phyloP scores from a whole-genome alignment of 192 early-diverging fungal species.

The Backusella macrospora region DNA sequence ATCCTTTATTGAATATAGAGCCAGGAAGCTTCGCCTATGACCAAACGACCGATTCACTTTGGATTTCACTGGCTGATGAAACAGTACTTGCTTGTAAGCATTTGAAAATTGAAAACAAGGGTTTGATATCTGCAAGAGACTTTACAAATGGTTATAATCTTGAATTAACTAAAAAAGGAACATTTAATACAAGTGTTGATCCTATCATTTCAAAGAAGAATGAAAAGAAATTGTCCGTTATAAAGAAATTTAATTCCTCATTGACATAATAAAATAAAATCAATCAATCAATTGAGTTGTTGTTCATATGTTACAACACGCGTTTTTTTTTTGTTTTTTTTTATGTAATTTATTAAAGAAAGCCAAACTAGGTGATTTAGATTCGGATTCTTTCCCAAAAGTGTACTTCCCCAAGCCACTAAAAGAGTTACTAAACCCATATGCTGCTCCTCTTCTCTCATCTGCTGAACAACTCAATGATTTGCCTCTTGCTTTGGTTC shows the following conservation, averaged over 20 bases:
- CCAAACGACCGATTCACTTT: constrained; percentile 36
- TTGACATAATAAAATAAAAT: background rate
- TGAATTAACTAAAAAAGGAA: background rate
- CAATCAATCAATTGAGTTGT: too few relatives aligned
- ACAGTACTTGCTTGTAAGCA: constrained; percentile 47
- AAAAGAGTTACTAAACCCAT: background rate
- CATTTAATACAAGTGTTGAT: background rate
- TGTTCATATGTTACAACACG: too few relatives aligned
- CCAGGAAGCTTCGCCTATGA: constrained; percentile 50
- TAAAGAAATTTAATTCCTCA: background rate
- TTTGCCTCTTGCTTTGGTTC: constrained; percentile 19
- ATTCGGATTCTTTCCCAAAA: background rate
- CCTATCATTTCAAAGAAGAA: background rate
- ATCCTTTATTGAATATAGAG: background rate
- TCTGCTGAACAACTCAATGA: constrained; percentile 21
- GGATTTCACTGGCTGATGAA: constrained; percentile 56
- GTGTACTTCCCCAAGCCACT: background rate
- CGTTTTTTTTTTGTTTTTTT: too few relatives aligned
- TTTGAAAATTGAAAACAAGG: constrained; percentile 68
- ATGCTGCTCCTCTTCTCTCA: background rate
- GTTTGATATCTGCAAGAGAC: constrained; percentile 52
- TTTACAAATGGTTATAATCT: constrained; percentile 73
- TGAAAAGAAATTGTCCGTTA: background rate
- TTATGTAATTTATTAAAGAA: background rate
- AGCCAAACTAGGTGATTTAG: background rate